phyloP scores from a whole-genome alignment of 768 basidiomycete genomes.

The Mycena chlorophos region DNA sequence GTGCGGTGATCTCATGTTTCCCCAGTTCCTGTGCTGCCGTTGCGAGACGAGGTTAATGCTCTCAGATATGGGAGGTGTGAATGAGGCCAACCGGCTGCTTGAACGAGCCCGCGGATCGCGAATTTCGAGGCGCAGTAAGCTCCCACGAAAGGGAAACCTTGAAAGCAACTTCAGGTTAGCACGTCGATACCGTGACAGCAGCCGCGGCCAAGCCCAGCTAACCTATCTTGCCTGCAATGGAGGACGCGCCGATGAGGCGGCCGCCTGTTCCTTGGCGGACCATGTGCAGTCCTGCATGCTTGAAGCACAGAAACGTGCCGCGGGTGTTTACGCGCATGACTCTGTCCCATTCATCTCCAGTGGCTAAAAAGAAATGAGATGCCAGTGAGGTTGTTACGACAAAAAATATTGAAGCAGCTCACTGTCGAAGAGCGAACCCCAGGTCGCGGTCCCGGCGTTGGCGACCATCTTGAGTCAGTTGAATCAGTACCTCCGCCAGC shows the following conservation, averaged over 20 bases:
- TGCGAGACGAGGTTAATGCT: not conserved
- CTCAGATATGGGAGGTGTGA: not conserved
- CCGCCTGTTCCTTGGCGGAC: slow-evolving; percentile 40
- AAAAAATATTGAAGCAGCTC: not conserved
- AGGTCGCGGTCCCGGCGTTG: slow-evolving; percentile 29
- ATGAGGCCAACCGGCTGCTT: slow-evolving; percentile 29
- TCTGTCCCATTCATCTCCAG: slow-evolving; percentile 24
- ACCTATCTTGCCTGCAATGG: slow-evolving; percentile 41
- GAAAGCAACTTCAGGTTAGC: not conserved
- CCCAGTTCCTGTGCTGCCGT: slow-evolving; percentile 11
- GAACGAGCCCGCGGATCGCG: slow-evolving; percentile 42
- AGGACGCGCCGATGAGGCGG: slow-evolving; percentile 38
- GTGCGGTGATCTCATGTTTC: slow-evolving; percentile 1
- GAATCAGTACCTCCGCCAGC: not conserved
- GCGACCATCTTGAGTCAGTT: slow-evolving; percentile 33
- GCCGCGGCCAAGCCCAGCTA: not conserved
- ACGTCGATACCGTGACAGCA: too few relatives aligned
- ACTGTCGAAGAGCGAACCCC: slow-evolving; percentile 17
- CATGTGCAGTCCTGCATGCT: slow-evolving; percentile 38
- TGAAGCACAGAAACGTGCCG: slow-evolving; percentile 35
- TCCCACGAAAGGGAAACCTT: slow-evolving; percentile 10
- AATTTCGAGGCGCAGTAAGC: slow-evolving; percentile 42
- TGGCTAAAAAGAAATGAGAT: not conserved
- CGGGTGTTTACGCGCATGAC: slow-evolving; percentile 30
- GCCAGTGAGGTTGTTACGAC: not conserved